phyloP scores from a whole-genome alignment of 2,329 filamentous ascomycete species.

The Xylariaceae sp. region DNA sequence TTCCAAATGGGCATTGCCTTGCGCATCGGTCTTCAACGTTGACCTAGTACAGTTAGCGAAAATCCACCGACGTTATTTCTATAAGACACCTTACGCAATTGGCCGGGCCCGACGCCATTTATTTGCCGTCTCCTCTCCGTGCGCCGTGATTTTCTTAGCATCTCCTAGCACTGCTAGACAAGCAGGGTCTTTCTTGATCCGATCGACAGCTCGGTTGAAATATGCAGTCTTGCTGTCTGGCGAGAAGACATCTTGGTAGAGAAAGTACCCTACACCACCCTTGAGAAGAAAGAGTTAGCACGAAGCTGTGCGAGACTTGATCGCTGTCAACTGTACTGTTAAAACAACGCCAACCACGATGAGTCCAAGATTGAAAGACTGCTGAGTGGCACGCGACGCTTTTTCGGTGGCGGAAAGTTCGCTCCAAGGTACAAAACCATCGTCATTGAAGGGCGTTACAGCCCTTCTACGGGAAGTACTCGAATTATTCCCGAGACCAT shows the following conservation, averaged over 20 bases:
- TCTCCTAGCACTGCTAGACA: constrained; percentile 79
- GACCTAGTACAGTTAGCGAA: constrained; percentile 54
- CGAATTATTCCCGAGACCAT: constrained; percentile 45
- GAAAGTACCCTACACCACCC: constrained; percentile 77
- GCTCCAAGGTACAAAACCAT: constrained; percentile 80
- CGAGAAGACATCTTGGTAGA: constrained; percentile 84
- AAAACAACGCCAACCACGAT: constrained; percentile 75
- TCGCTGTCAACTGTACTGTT: constrained; percentile 62
- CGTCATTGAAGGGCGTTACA: constrained; percentile 85
- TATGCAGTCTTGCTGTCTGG: constrained; percentile 83
- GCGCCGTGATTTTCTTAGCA: constrained; percentile 75
- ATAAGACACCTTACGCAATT: constrained; percentile 55
- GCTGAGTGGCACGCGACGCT: constrained; percentile 82
- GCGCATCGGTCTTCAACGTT: constrained; percentile 69
- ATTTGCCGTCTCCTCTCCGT: constrained; percentile 80
- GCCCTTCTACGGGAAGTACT: constrained; percentile 63
- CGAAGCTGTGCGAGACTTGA: neutral
- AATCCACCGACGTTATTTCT: neutral
- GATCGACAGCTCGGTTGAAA: constrained; percentile 85
- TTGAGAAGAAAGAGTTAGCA: constrained; percentile 42
- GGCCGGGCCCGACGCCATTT: constrained; percentile 76
- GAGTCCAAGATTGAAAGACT: constrained; percentile 85
- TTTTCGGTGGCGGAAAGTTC: constrained; percentile 80
- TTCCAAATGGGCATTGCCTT: constrained; percentile 78
- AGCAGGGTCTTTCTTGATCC: constrained; percentile 73